Evolutionary conservation across 2,329 filamentous ascomycete species (phyloP).

Genomic region (Beauveria pseudobassiana): DNA sequence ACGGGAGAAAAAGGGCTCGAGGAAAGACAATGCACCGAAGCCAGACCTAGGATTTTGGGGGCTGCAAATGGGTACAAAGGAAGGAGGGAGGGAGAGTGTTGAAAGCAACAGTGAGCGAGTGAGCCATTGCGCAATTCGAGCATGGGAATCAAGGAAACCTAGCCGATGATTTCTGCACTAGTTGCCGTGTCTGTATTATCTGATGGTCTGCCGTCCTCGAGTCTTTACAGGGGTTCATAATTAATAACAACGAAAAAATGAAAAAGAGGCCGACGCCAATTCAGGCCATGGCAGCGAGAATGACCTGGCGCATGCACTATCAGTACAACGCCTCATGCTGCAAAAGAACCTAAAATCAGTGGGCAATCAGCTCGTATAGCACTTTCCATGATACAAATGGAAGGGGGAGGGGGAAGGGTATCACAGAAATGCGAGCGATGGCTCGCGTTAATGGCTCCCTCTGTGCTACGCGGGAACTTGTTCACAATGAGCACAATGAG

Average conservation of each 20-base stretch:
- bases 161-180: neutral
- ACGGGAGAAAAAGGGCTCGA: too few relatives aligned
- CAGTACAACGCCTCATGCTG: neutral
- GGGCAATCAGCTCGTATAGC: neutral
- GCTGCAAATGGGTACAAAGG: neutral
- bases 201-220: neutral
- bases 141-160: neutral
- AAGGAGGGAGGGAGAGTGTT: neutral
- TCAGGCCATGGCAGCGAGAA: neutral
- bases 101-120: neutral
- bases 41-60: neutral
- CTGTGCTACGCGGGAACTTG: neutral
- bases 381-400: neutral
- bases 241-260: neutral
- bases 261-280: neutral
- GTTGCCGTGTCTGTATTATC: neutral
- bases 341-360: neutral
- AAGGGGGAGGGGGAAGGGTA: too few relatives aligned
- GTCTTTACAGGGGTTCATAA: neutral
- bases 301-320: neutral
- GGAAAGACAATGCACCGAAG: neutral
- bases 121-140: slow-evolving; percentile 6
- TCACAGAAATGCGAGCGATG: neutral
- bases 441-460: neutral
- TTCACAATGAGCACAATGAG: neutral